These are phyloP conservation scores for Arthroderma sp. DNA, from an alignment of 2,329 filamentous ascomycete species.

Conservation along the genomic window DNA sequence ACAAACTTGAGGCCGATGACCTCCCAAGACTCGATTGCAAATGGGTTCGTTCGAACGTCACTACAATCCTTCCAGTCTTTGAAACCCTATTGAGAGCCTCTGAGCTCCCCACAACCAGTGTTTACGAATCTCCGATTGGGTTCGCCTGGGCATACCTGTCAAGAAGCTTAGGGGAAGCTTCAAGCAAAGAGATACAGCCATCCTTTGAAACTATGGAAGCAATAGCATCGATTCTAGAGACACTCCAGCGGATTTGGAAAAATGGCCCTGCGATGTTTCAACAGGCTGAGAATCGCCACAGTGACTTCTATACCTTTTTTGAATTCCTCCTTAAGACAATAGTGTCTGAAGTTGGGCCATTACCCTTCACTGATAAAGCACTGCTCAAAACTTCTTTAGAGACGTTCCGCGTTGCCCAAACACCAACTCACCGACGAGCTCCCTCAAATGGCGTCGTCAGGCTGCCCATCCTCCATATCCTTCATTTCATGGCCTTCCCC, in stretches of 20 bases:
- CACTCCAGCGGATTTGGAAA: slow-evolving; percentile 62
- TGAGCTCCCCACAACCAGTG: slow-evolving; percentile 19
- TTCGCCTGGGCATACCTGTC: slow-evolving; percentile 49
- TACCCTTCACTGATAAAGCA: slow-evolving; percentile 38
- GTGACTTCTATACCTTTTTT: slow-evolving; percentile 36
- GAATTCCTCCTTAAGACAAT: slow-evolving; percentile 39
- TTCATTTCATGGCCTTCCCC: slow-evolving; percentile 21
- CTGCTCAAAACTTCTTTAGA: slow-evolving; percentile 41
- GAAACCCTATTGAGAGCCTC: slow-evolving; percentile 23
- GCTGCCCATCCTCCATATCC: slow-evolving; percentile 27
- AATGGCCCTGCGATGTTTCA: slow-evolving; percentile 26
- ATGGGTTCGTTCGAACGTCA: slow-evolving; percentile 67
- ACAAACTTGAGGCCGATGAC: slow-evolving; percentile 52
- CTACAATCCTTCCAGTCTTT: slow-evolving; percentile 50
- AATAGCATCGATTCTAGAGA: slow-evolving; percentile 55
- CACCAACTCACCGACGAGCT: slow-evolving; percentile 22
- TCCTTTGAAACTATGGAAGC: slow-evolving; percentile 72
- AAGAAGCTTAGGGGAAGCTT: slow-evolving; percentile 46
- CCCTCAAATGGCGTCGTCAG: slow-evolving; percentile 17
- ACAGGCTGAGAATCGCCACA: slow-evolving; percentile 14
- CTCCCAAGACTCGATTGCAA: slow-evolving; percentile 71
- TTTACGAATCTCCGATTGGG: slow-evolving; percentile 36
- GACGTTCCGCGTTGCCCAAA: slow-evolving; percentile 36
- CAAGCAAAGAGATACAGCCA: slow-evolving; percentile 78
- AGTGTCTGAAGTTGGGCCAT: slow-evolving; percentile 37